Conservation (phyloP, 108 stramenopile species). For the Skeletonema tropicum region DNA sequence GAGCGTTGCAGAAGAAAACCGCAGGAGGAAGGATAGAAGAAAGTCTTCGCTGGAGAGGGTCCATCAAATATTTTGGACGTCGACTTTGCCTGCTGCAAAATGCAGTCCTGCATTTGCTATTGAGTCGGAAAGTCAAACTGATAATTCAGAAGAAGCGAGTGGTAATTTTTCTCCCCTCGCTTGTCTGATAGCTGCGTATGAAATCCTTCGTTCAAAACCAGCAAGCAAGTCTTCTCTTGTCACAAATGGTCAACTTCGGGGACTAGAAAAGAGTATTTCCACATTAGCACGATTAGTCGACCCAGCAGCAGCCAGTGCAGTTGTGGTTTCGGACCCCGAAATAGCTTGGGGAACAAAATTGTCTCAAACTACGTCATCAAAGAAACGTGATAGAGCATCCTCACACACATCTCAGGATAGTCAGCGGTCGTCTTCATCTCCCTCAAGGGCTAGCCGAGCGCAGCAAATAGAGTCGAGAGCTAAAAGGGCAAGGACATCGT, state of each 20-base stretch:
- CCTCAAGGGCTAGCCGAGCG: neutral
- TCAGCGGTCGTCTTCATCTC: slow-evolving; percentile 18
- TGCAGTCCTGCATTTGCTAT: slow-evolving; percentile 12
- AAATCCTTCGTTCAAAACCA: slow-evolving; percentile 35
- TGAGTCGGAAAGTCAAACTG: slow-evolving; percentile 5
- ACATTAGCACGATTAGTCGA: slow-evolving; percentile 40
- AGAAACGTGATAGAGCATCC: slow-evolving; percentile 28
- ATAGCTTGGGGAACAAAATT: slow-evolving; percentile 22
- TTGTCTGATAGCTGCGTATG: slow-evolving; percentile 44
- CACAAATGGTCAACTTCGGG: slow-evolving; percentile 7
- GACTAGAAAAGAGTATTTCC: slow-evolving; percentile 32
- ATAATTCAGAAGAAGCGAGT: neutral
- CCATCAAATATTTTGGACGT: slow-evolving; percentile 41
- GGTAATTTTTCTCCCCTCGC: slow-evolving; percentile 39
- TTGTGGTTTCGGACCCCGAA: slow-evolving; percentile 34
- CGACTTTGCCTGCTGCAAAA: slow-evolving; percentile 42
- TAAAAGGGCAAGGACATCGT: slow-evolving; percentile 17
- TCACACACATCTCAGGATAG: slow-evolving; percentile 24
- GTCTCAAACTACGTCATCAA: neutral
- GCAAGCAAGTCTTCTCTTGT: slow-evolving; percentile 9
- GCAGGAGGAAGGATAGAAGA: slow-evolving; percentile 26
- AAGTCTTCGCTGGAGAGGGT: slow-evolving; percentile 35
- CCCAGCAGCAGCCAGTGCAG: slow-evolving; percentile 31
- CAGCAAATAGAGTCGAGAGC: neutral
- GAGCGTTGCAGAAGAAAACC: slow-evolving; percentile 25